phyloP scores from a whole-genome alignment of 2,329 filamentous ascomycete genomes.

The Botrytis galanthina region DNA sequence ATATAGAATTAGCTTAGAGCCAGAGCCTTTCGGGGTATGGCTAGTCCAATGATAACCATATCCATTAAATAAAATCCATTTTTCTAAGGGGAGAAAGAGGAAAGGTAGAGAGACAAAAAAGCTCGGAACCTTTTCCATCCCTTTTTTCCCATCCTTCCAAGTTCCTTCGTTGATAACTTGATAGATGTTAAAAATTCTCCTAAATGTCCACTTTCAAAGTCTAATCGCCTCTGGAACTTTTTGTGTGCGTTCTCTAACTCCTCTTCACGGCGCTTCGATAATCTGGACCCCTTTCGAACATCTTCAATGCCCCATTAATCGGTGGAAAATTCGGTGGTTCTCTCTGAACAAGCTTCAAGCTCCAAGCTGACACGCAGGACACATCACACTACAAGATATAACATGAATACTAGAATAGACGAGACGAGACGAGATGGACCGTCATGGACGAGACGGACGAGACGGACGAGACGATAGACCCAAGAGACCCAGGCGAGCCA shows the following conservation, averaged over 20 bases:
- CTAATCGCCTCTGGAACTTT: constrained; percentile 6
- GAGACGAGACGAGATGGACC: not conserved
- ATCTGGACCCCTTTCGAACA: constrained; percentile 18
- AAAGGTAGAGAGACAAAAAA: not conserved
- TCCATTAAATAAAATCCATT: too few species aligned
- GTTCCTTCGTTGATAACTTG: too few species aligned
- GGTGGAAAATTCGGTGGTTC: constrained; percentile 14
- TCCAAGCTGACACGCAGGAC: constrained; percentile 14
- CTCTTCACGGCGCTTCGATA: not conserved
- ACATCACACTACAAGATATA: constrained; percentile 2
- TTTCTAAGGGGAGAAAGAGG: not conserved
- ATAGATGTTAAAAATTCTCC: not conserved
- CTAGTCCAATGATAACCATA: too few species aligned
- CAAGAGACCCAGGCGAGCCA: not conserved
- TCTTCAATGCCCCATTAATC: not conserved
- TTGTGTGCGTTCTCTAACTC: not conserved
- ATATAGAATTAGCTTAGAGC: too few species aligned
- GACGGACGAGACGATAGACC: not conserved
- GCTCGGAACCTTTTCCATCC: not conserved
- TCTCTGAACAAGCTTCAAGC: not conserved
- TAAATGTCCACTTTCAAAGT: constrained; percentile 17
- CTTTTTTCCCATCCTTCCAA: not conserved
- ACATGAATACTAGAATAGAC: not conserved
- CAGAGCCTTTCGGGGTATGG: too few species aligned
- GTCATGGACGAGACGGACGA: not conserved